Conservation (phyloP, 2,329 filamentous ascomycete species). For the Dothidotthia symphoricarpi region DNA sequence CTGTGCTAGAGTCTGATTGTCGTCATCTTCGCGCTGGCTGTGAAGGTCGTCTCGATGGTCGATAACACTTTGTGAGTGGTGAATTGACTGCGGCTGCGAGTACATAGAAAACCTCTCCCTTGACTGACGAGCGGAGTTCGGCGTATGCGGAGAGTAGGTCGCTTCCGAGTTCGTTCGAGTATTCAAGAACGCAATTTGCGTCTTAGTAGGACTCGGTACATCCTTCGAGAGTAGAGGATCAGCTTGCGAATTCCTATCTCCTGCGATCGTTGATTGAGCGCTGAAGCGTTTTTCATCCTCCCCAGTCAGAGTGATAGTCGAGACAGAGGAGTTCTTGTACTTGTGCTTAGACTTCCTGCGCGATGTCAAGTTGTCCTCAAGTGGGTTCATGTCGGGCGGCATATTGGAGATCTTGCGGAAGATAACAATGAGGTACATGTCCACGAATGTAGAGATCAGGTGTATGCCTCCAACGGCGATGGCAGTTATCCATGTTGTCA, state of each 20-base stretch:
- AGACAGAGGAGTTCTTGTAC: slow-evolving; percentile 63
- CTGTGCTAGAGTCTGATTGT: slow-evolving; percentile 34
- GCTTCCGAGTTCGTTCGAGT: slow-evolving; percentile 66
- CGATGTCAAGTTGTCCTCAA: slow-evolving; percentile 81
- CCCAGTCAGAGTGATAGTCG: slow-evolving; percentile 43
- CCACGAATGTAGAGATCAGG: slow-evolving; percentile 65
- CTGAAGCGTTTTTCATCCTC: slow-evolving; percentile 64
- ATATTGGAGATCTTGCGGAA: slow-evolving; percentile 80
- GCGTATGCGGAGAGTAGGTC: slow-evolving; percentile 52
- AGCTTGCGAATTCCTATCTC: slow-evolving; percentile 34
- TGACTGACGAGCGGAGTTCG: slow-evolving; percentile 55
- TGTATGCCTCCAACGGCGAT: slow-evolving; percentile 67
- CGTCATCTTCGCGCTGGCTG: slow-evolving; percentile 22
- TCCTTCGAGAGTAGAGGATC: slow-evolving; percentile 31
- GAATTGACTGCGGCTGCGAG: slow-evolving; percentile 35
- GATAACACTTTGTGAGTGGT: slow-evolving; percentile 41
- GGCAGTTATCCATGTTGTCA: slow-evolving; percentile 67
- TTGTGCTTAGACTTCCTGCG: slow-evolving; percentile 64
- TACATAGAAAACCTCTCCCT: slow-evolving; percentile 50
- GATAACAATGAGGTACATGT: slow-evolving; percentile 70
- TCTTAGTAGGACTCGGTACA: slow-evolving; percentile 35
- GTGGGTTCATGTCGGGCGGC: slow-evolving; percentile 92
- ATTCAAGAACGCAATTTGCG: slow-evolving; percentile 73
- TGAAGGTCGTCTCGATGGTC: slow-evolving; percentile 34
- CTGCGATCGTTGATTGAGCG: slow-evolving; percentile 44